phyloP scores from a whole-genome alignment of 2,329 filamentous ascomycete species.

The Arachnopeziza araneosa region DNA sequence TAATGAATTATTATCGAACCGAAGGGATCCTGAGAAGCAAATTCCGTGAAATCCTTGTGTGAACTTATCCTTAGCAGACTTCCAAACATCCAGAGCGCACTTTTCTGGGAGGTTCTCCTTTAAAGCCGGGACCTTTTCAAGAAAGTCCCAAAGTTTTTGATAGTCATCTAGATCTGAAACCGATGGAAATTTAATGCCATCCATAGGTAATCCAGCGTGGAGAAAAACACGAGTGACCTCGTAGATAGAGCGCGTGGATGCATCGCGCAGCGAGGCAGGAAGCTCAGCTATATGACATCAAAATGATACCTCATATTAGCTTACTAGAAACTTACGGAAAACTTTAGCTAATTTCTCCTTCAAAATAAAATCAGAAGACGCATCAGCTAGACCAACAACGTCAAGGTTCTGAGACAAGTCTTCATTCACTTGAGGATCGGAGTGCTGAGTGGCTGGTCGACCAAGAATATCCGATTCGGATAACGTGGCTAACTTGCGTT shows the following conservation, averaged over 20 bases:
- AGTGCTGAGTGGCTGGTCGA: neutral
- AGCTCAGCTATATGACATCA: constrained; percentile 14
- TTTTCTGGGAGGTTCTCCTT: constrained; percentile 44
- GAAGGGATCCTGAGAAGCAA: constrained; percentile 39
- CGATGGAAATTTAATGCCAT: constrained; percentile 9
- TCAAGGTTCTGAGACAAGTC: constrained; percentile 11
- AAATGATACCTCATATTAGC: neutral
- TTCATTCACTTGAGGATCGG: constrained; percentile 1
- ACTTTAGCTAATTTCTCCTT: neutral
- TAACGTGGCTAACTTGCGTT: constrained; percentile 1
- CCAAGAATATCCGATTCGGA: neutral
- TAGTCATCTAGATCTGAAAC: constrained; percentile 39
- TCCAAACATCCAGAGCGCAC: constrained; percentile 42
- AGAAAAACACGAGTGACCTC: constrained; percentile 29
- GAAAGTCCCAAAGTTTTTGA: constrained; percentile 35
- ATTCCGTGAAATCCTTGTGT: constrained; percentile 37
- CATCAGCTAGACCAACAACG: neutral
- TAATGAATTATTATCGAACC: constrained; percentile 36
- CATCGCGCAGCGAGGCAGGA: constrained; percentile 13
- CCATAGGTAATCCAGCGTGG: constrained; percentile 20
- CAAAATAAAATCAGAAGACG: neutral
- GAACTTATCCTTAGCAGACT: constrained; percentile 11
- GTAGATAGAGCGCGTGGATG: constrained; percentile 22
- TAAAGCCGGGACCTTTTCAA: constrained; percentile 38
- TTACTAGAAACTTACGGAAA: constrained; percentile 9